Evolutionary conservation across 139 green algal genomes (phyloP).

Genomic region (Prasinococcaceae sp.): DNA sequence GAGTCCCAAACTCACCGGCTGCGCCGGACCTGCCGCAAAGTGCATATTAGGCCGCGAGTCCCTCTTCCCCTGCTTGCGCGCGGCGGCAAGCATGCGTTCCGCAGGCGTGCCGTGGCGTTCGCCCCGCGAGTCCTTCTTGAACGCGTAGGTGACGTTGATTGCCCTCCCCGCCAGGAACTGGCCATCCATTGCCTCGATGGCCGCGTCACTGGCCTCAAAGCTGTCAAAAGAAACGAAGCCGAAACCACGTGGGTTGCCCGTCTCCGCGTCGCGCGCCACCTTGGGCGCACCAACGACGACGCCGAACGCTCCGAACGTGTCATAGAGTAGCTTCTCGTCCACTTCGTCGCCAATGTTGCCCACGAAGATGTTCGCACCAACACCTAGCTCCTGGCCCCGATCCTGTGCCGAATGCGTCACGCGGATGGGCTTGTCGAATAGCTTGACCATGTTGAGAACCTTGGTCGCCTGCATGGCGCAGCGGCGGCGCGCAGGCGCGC

Average conservation of each 20-base stretch:
- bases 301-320: conserved; percentile 96
- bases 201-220: conserved; percentile 71
- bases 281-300: conserved; percentile 83
- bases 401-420: conserved; percentile 82
- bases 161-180: conserved; percentile 81
- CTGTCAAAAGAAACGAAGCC: conserved; percentile 88
- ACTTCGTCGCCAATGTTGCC: conserved; percentile 90
- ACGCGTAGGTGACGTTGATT: conserved; percentile 85
- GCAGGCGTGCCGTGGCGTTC: conserved; percentile 89
- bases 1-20: background rate
- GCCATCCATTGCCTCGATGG: conserved; percentile 93
- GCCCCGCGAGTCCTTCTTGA: conserved; percentile 92
- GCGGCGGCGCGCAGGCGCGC: too few species aligned
- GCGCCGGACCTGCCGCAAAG: background rate
- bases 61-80: conserved; percentile 24
- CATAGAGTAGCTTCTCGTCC: conserved; percentile 97
- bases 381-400: conserved; percentile 56
- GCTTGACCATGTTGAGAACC: conserved; percentile 91
- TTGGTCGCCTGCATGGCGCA: conserved; percentile 64
- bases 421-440: conserved; percentile 86
- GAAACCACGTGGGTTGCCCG: conserved; percentile 66
- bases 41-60: conserved; percentile 72
- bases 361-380: conserved; percentile 97
- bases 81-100: conserved; percentile 76
- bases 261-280: conserved; percentile 76